A percentile compares a stretch with the other conserved stretches of the same genome.
phyloP scores from a whole-genome alignment of 257 asterid species.

The Salvia hispanica region DNA sequence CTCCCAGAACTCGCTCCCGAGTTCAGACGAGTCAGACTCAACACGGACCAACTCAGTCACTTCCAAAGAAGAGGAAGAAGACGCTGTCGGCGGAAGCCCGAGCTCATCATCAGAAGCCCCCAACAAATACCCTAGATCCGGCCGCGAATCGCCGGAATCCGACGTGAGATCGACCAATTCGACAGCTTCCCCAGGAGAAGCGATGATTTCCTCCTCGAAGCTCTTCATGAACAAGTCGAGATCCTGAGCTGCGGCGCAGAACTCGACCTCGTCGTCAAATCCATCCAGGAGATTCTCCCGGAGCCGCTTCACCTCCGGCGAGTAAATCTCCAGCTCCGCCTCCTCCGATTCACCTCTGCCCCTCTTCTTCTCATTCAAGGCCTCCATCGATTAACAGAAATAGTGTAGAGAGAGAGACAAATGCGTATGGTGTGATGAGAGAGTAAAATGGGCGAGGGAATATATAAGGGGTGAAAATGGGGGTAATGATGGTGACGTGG shows the following conservation, averaged over 20 bases:
- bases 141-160: constrained; percentile 56
- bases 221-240: constrained; percentile 83
- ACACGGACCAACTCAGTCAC: constrained; percentile 45
- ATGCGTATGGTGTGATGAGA: constrained; percentile 20
- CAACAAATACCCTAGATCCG: constrained; percentile 62
- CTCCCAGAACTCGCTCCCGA: constrained; percentile 58
- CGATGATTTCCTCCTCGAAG: constrained; percentile 68
- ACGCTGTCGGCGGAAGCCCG: constrained; percentile 65
- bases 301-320: constrained; percentile 72
- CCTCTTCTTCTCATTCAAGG: constrained; percentile 46
- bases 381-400: constrained; percentile 42
- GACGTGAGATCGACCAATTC: constrained; percentile 41
- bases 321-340: constrained; percentile 38
- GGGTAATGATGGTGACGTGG: constrained; percentile 48
- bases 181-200: constrained; percentile 33
- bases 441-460: constrained; percentile 6
- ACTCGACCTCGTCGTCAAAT: constrained; percentile 54
- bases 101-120: constrained; percentile 85
- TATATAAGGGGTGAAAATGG: constrained; percentile 41
- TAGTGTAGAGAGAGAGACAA: constrained; percentile 28
- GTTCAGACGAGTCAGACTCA: constrained; percentile 46
- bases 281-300: constrained; percentile 57
- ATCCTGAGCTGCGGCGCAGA: constrained; percentile 47
- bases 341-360: constrained; percentile 47
- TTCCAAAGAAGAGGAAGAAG: constrained; percentile 25